Conservation (phyloP, 2,329 filamentous ascomycete species). For the Elsinoe ampelina region DNA sequence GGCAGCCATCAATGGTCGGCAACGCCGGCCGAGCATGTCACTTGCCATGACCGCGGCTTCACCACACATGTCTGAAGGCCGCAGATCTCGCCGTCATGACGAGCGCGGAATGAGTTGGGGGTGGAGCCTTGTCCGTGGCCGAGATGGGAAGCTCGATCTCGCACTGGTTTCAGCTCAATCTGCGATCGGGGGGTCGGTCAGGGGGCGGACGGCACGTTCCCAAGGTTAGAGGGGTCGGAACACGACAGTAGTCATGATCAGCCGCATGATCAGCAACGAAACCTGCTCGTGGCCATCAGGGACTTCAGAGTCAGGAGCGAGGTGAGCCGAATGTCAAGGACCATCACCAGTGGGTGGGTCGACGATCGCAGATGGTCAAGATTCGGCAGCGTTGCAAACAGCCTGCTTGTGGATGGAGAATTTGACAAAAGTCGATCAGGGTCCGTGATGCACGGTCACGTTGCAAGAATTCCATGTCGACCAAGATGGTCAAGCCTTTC, state of each 20-base stretch:
- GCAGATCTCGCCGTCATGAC: not conserved
- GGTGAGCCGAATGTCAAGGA: not conserved
- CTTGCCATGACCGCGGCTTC: too few species aligned
- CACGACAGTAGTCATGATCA: too few species aligned
- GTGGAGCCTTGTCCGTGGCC: not conserved
- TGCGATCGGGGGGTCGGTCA: not conserved
- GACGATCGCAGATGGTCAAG: not conserved
- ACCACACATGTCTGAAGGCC: not conserved
- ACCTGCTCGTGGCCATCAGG: not conserved
- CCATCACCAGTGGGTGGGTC: not conserved
- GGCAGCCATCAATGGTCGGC: not conserved
- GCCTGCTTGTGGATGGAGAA: not conserved
- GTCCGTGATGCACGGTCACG: not conserved
- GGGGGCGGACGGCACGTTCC: not conserved
- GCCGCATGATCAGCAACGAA: not conserved
- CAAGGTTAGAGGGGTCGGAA: not conserved
- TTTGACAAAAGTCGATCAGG: not conserved
- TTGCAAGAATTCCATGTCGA: not conserved
- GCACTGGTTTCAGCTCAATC: not conserved
- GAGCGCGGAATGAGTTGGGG: not conserved
- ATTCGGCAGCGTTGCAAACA: not conserved
- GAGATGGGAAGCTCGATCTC: constrained; percentile 4
- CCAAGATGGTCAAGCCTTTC: not conserved
- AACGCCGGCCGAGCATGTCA: not conserved
- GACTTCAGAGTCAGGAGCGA: not conserved